Conservation (phyloP, 2,329 filamentous ascomycete genomes). For the Monilinia vaccinii-corymbosi region DNA sequence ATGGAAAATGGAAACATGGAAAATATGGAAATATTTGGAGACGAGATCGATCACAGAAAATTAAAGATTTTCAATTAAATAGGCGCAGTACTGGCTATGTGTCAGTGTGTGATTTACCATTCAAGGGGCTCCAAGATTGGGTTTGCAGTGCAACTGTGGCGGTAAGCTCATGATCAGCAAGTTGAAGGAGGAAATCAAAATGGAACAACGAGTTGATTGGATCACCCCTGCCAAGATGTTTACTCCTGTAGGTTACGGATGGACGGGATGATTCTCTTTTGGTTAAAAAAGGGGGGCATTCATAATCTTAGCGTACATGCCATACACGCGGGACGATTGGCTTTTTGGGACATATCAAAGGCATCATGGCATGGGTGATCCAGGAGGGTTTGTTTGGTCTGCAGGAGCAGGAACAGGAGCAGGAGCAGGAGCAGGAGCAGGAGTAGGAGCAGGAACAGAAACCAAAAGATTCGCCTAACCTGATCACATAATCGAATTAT, state of each 20-base stretch:
- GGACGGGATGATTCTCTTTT: background rate
- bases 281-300: background rate
- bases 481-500: background rate
- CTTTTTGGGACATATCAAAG: background rate
- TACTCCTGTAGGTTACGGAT: background rate
- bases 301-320: constrained; percentile 2
- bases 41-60: background rate
- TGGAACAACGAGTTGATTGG: constrained; percentile 8
- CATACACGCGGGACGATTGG: constrained; percentile 1
- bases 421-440: background rate
- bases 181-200: background rate
- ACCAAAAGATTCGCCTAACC: background rate
- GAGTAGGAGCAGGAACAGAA: background rate
- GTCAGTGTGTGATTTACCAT: background rate
- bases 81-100: background rate
- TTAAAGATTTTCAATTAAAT: background rate
- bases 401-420: background rate
- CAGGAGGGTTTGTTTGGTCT: background rate
- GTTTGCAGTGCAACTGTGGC: too few relatives aligned
- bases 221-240: constrained; percentile 3
- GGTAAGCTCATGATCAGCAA: too few relatives aligned
- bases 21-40: background rate
- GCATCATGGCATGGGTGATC: background rate
- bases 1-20: background rate
- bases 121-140: background rate